A percentile compares a stretch with the other conserved stretches of the same genome.
phyloP scores from a whole-genome alignment of 2,329 filamentous ascomycete species.

The Beauveria pseudobassiana region DNA sequence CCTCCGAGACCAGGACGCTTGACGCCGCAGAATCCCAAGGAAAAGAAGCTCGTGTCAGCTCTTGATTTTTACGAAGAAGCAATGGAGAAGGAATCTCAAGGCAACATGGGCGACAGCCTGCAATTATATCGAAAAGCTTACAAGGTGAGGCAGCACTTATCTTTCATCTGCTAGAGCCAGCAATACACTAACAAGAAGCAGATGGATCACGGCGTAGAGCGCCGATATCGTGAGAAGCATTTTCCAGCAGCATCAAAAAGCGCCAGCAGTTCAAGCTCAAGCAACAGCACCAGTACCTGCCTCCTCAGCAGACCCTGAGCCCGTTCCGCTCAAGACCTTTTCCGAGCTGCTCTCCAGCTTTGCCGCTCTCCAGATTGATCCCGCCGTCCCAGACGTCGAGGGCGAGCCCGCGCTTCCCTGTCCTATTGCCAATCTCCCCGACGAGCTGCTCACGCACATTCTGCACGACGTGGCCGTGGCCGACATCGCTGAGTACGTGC shows the following conservation, averaged over 20 bases:
- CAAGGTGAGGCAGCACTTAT: constrained; percentile 44
- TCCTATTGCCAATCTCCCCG: constrained; percentile 67
- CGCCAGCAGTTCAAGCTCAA: constrained; percentile 16
- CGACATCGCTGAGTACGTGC: constrained; percentile 71
- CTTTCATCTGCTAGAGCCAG: background rate
- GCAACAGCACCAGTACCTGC: constrained; percentile 22
- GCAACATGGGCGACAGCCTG: constrained; percentile 82
- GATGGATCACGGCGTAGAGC: constrained; percentile 80
- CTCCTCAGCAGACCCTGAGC: constrained; percentile 25
- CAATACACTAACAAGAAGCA: constrained; percentile 26
- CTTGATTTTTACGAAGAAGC: constrained; percentile 90
- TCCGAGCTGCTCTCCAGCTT: constrained; percentile 72
- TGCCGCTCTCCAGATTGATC: constrained; percentile 59
- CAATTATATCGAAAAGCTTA: constrained; percentile 86
- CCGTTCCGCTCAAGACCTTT: constrained; percentile 42
- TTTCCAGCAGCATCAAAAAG: constrained; percentile 56
- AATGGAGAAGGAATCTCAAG: constrained; percentile 78
- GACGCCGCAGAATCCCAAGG: constrained; percentile 15
- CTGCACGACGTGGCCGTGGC: constrained; percentile 61
- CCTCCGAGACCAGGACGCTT: constrained; percentile 13
- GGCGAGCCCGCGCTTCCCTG: constrained; percentile 68
- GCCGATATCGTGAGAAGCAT: constrained; percentile 83
- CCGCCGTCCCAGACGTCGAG: constrained; percentile 61
- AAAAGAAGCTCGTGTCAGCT: constrained; percentile 59
- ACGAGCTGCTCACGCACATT: constrained; percentile 79